Evolutionary conservation across 163 green algal species (phyloP), one percentile per base, ranked within the genome.

Genomic region (Chlorella variabilis): DNA sequence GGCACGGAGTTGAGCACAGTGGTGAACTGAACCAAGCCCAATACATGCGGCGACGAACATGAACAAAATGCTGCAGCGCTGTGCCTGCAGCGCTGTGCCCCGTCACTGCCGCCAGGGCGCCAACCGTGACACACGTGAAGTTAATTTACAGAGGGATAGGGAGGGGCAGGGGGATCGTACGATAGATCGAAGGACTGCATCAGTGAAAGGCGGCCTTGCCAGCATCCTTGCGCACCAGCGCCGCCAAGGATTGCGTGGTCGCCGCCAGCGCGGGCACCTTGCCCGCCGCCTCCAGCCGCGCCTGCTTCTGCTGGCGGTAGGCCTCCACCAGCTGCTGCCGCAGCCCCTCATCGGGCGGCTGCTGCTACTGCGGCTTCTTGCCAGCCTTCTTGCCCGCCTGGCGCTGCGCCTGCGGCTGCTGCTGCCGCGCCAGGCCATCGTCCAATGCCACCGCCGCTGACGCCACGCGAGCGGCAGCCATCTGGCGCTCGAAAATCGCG

Each of bases 271-370:
- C 20, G 1, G 59, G 59, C 73, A 41, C 27, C 58, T 33, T 42
- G 29, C 58, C 61, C 13, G 41, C 42, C 45, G 75, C 61, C 61
- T 59, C 74, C 41, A 81, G 75, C 59, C 31, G 42, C 25, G 41
- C 29, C 62, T 71, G 59, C 54, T 84, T 84, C 34, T 79, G 59
- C 34, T 75, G 67, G 13, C 80, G 42, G 31, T 81, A 81, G 2
- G 71, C 71, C n/a, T 85, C 71, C 25, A 85, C 77, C 42, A 67
- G 63, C 68, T 85, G 63, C 51, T 71, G 69, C 51, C 70, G 61
- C 41, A 49, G 21, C 41, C 15, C 54, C 34, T 65, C 58, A 34
- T 74, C 61, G 6, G 61, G 21, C 33, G 31, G 9, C 29, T 27
- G 73, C 73, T 69, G 45, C 38, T 33, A 18, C 58, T 68, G 48